phyloP scores from a whole-genome alignment of 257 asterid species.

The Jaltomata sinuosa region DNA sequence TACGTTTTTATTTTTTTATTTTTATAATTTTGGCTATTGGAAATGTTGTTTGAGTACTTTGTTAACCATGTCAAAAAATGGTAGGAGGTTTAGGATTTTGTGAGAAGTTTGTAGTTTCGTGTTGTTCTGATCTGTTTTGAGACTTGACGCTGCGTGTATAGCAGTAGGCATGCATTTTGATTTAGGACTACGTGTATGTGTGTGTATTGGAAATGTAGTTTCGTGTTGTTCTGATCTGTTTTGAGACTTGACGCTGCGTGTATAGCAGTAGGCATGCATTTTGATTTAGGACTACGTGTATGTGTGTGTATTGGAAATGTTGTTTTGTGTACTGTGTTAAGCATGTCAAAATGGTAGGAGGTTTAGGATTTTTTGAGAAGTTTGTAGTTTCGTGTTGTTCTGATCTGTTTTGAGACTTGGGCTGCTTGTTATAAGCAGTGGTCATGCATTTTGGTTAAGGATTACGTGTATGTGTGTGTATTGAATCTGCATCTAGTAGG shows the following conservation, averaged over 20 bases:
- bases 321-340: not conserved
- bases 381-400: not conserved
- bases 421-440: not conserved
- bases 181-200: too few species aligned
- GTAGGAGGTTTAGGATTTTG: not conserved
- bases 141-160: too few species aligned
- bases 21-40: not conserved
- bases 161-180: too few species aligned
- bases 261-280: too few species aligned
- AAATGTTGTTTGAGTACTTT: not conserved
- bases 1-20: not conserved
- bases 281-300: too few species aligned
- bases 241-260: not conserved
- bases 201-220: too few species aligned
- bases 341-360: not conserved
- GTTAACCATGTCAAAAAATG: not conserved
- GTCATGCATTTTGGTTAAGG: not conserved
- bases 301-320: too few species aligned
- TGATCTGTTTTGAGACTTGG: not conserved
- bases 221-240: not conserved
- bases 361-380: not conserved
- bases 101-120: not conserved
- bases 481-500: not conserved
- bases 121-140: not conserved
- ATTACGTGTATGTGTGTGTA: not conserved